Evolutionary conservation across 148 eudicot genomes (phyloP).

Genomic region (Rhododendron kiyosumense): DNA sequence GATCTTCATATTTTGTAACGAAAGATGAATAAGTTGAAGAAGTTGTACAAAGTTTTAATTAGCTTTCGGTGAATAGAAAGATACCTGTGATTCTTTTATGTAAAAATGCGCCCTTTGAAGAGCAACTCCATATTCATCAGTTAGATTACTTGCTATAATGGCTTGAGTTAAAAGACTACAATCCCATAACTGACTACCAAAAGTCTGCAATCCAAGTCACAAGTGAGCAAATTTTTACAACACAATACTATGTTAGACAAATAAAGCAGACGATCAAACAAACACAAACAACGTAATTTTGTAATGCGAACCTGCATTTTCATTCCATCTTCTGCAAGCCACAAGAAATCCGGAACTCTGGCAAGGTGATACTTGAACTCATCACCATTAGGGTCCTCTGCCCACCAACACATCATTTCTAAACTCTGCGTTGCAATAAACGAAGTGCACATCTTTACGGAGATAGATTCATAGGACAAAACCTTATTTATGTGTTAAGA

Average conservation of each 20-base stretch:
- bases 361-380: no score
- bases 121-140: slow-evolving; percentile 3
- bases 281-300: neutral
- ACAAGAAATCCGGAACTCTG: no score
- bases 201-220: slow-evolving; percentile 3
- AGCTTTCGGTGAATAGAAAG: no score
- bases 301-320: no score
- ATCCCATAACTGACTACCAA: slow-evolving; percentile 26
- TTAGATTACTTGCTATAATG: neutral
- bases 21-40: neutral
- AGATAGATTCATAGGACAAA: no score
- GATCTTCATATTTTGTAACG: neutral
- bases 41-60: no score
- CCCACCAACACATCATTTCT: no score
- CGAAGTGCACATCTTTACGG: neutral
- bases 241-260: neutral
- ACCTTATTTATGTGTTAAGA: no score
- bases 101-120: neutral
- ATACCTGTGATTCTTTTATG: slow-evolving; percentile 15
- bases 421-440: no score
- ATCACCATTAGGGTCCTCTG: no score
- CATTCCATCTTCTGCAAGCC: no score
- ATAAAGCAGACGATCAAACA: neutral
- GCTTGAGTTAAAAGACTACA: slow-evolving; percentile 15
- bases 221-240: neutral